Percentiles rank a stretch among this genome's conserved stretches.
phyloP scores from a whole-genome alignment of 176 grass and related monocot species.

The Areca catechu region DNA sequence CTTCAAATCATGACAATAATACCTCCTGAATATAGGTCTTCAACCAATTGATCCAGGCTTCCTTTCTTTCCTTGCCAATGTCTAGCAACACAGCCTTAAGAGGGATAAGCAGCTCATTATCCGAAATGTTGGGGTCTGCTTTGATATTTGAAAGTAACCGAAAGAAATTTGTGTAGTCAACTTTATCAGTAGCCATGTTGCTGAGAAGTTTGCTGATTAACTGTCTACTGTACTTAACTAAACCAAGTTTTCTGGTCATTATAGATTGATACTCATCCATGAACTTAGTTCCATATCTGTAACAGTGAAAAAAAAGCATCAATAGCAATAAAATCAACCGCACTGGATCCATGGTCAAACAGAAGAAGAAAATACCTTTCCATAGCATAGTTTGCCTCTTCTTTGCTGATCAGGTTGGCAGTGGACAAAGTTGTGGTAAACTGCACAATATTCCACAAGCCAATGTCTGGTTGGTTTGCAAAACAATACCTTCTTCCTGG shows the following conservation, averaged over 20 bases:
- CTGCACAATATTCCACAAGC: conserved; percentile 93
- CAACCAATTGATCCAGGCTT: conserved; percentile 91
- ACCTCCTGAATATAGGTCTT: conserved; percentile 93
- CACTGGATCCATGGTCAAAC: neutral
- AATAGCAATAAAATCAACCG: neutral
- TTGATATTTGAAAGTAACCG: conserved; percentile 86
- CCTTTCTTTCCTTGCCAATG: conserved; percentile 95
- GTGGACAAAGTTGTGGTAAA: conserved; percentile 63
- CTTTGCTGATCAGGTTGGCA: conserved; percentile 72
- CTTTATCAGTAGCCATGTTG: conserved; percentile 88
- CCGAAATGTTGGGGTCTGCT: conserved; percentile 43
- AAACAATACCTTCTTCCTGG: conserved; percentile 91
- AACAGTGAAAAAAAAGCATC: neutral
- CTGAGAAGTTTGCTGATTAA: conserved; percentile 73
- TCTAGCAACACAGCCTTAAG: conserved; percentile 87
- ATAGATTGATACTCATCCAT: conserved; percentile 98
- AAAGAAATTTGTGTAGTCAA: conserved; percentile 97
- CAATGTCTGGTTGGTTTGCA: conserved; percentile 95
- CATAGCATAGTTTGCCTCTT: conserved; percentile 92
- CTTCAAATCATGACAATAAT: neutral
- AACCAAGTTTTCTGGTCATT: conserved; percentile 85
- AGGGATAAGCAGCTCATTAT: conserved; percentile 65
- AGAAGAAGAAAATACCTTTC: conserved; percentile 52
- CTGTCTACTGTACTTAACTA: conserved; percentile 89
- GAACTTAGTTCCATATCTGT: conserved; percentile 88